Conservation (phyloP, 139 green algal genomes). For the Pseudopediastrum boryanum region DNA sequence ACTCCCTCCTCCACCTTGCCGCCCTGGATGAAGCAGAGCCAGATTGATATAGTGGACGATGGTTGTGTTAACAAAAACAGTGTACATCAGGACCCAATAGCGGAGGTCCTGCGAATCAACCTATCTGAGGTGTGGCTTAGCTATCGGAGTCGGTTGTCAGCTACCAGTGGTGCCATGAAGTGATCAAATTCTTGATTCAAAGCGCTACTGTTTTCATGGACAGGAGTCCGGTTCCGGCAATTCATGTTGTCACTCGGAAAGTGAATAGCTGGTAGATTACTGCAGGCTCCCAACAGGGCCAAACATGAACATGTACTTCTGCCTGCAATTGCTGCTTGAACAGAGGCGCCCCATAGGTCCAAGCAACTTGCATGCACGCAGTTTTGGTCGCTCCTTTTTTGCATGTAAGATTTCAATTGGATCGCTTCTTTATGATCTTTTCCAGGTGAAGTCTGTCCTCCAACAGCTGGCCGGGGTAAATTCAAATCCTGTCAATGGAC, state of each 20-base stretch:
- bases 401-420: no score
- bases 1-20: slow-evolving; percentile 31
- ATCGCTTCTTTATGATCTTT: background rate
- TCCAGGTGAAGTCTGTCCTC: slow-evolving; percentile 62
- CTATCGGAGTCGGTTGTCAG: background rate
- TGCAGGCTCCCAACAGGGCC: no score
- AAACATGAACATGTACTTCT: background rate
- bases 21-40: slow-evolving; percentile 22
- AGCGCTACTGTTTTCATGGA: background rate
- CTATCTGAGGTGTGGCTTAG: slow-evolving; percentile 29
- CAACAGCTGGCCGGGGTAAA: slow-evolving; percentile 62
- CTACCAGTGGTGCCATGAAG: background rate
- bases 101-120: slow-evolving; percentile 32
- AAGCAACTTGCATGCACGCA: no score
- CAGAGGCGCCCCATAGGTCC: no score
- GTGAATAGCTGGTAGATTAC: no score
- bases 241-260: background rate
- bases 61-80: background rate
- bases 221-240: background rate
- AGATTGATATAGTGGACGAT: slow-evolving; percentile 15
- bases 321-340: no score
- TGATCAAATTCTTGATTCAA: background rate
- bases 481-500: slow-evolving; percentile 55
- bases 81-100: background rate
- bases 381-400: no score